phyloP scores from a whole-genome alignment of 805 yeast species.

The Candida multigemmis region DNA sequence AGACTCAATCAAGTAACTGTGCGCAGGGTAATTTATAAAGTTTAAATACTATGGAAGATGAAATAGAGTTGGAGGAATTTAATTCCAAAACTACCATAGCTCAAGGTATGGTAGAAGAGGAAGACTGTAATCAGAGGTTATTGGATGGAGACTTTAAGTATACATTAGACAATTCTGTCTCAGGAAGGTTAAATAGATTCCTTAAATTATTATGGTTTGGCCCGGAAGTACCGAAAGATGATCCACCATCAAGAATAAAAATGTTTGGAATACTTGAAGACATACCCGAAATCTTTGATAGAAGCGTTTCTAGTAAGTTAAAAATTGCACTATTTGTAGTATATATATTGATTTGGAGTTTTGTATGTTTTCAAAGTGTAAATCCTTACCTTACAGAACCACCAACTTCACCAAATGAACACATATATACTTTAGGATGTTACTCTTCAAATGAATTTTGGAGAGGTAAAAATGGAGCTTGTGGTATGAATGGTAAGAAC shows the following conservation, averaged over 20 bases:
- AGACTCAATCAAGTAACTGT: too few relatives aligned
- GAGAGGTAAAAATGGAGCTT: conserved; percentile 66
- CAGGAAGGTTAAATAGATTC: conserved; percentile 7
- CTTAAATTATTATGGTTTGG: conserved; percentile 44
- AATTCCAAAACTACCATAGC: conserved; percentile 1
- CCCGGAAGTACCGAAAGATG: conserved; percentile 39
- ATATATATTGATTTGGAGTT: conserved; percentile 41
- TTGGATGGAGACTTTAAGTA: conserved; percentile 1
- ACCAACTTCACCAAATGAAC: conserved; percentile 16
- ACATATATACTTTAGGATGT: conserved; percentile 42
- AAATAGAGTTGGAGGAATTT: too few relatives aligned
- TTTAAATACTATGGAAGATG: too few relatives aligned
- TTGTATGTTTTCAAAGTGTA: conserved; percentile 25
- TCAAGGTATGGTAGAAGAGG: neutral
- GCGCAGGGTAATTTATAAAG: too few relatives aligned
- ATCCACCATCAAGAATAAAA: conserved; percentile 31
- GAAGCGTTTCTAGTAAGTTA: conserved; percentile 13
- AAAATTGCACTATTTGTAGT: conserved; percentile 19
- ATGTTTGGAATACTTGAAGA: conserved; percentile 18
- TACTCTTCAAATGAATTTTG: conserved; percentile 42
- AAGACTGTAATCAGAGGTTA: neutral
- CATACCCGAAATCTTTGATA: conserved; percentile 30
- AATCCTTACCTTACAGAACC: conserved; percentile 37
- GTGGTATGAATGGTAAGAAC: conserved; percentile 62
- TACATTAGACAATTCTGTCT: neutral